Conservation (phyloP, 805 yeast species). For the Metschnikowia borealis region DNA sequence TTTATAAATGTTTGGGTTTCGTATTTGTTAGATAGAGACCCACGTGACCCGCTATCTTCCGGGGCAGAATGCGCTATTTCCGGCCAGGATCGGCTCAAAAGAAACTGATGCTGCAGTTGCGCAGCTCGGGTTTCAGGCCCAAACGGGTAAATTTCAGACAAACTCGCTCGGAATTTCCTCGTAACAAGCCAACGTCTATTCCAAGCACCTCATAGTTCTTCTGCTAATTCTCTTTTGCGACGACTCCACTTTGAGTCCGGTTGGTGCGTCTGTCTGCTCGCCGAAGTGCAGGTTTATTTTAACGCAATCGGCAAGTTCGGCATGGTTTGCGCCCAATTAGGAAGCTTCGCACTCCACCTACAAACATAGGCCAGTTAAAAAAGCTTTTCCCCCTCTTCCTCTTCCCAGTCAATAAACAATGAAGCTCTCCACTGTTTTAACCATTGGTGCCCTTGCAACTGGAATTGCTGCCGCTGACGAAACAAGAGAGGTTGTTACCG, state of each 20-base stretch:
- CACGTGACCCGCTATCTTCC: not conserved
- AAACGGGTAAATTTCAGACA: not conserved
- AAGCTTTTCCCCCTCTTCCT: not conserved
- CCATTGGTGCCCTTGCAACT: constrained; percentile 15
- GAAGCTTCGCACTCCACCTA: constrained; percentile 15
- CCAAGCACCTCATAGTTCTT: not conserved
- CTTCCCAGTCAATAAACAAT: constrained; percentile 3
- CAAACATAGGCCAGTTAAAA: constrained; percentile 11
- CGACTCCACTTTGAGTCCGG: not conserved
- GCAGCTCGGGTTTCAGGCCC: not conserved
- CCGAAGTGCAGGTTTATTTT: not conserved
- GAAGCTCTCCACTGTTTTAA: constrained; percentile 18
- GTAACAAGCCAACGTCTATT: not conserved
- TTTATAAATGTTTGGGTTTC: too few relatives aligned
- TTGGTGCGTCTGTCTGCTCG: not conserved
- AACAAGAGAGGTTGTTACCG: constrained; percentile 15
- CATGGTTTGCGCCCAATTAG: constrained; percentile 16
- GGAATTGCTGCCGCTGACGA: constrained; percentile 15
- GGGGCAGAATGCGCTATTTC: not conserved
- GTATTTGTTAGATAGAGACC: not conserved
- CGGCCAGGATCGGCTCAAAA: not conserved
- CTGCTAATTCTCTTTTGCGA: not conserved
- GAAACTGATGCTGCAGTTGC: not conserved
- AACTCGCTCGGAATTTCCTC: not conserved
- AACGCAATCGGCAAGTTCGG: constrained; percentile 14